Evolutionary conservation across 2,329 filamentous ascomycete species (phyloP).

Genomic region (Bipolaris bicolor): DNA sequence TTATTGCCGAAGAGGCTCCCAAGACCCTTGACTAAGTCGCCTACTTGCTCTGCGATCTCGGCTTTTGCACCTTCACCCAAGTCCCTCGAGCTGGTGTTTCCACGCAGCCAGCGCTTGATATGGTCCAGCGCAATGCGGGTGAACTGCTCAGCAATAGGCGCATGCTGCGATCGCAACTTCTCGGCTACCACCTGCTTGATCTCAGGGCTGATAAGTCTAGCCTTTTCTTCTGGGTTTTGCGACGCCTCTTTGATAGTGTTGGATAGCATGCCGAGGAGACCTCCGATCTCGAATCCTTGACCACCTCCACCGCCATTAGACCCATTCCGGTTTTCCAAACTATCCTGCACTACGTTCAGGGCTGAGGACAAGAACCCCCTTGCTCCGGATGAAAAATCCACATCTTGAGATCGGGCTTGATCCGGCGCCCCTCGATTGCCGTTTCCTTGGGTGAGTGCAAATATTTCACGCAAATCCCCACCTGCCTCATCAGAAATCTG

Average conservation of each 20-base stretch:
- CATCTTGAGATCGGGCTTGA: conserved; percentile 21
- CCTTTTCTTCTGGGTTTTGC: conserved; percentile 38
- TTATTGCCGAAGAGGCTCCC: conserved; percentile 32
- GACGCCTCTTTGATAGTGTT: conserved; percentile 38
- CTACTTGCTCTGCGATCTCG: conserved; percentile 38
- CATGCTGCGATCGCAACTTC: conserved; percentile 36
- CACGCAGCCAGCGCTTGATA: conserved; percentile 42
- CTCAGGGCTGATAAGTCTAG: conserved; percentile 39
- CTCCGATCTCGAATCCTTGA: conserved; percentile 32
- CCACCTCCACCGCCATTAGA: conserved; percentile 13
- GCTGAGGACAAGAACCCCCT: conserved; percentile 36
- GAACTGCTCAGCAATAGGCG: conserved; percentile 38
- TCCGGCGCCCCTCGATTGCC: conserved; percentile 16
- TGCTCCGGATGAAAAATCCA: conserved; percentile 27
- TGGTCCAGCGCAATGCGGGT: conserved; percentile 38
- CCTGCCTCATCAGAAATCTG: conserved; percentile 37
- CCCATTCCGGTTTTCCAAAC: conserved; percentile 24
- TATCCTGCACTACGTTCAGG: conserved; percentile 35
- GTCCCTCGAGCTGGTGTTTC: conserved; percentile 39
- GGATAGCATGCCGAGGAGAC: conserved; percentile 36
- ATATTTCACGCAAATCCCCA: conserved; percentile 38
- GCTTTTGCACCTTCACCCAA: conserved; percentile 39
- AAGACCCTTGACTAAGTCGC: conserved; percentile 37
- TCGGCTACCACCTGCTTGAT: conserved; percentile 38
- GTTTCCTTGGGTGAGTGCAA: conserved; percentile 32